These are phyloP conservation scores for Umbelopsis ramanniana DNA, from an alignment of 192 early-diverging fungal genomes.

Conservation along the genomic window DNA sequence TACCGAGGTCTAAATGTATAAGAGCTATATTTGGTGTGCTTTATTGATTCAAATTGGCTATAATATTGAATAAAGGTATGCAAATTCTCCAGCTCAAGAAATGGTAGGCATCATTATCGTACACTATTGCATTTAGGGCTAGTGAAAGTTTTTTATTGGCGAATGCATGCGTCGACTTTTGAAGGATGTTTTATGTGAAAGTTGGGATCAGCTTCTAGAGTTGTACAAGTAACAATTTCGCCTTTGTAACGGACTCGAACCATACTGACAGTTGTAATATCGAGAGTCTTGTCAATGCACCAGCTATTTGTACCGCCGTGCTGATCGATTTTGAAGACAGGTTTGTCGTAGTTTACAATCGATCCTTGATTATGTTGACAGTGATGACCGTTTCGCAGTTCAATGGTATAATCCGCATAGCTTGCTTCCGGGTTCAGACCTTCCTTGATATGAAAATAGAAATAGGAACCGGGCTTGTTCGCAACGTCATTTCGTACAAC, in stretches of 20 bases:
- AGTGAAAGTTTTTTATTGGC: background rate
- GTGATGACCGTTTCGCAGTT: background rate
- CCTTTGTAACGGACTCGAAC: background rate
- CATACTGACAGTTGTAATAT: background rate
- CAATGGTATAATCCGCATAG: background rate
- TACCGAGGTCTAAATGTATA: no score
- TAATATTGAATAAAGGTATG: background rate
- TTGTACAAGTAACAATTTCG: background rate
- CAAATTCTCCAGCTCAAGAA: background rate
- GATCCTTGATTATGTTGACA: background rate
- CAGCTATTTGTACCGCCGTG: background rate
- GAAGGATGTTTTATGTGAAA: background rate
- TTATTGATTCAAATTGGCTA: no score
- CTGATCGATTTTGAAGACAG: background rate
- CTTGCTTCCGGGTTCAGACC: background rate
- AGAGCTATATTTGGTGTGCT: no score
- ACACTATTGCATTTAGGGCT: background rate
- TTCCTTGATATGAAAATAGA: background rate
- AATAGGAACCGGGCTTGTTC: background rate
- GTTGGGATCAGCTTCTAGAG: background rate
- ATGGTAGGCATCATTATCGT: no score
- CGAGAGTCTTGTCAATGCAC: background rate
- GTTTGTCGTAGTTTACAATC: background rate
- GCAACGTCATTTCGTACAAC: background rate
- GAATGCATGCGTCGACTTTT: background rate